A percentile compares a stretch with the other conserved stretches of the same genome.
phyloP scores from a whole-genome alignment of 2,329 filamentous ascomycete species.

The Magnaporthiopsis rhizophila region DNA sequence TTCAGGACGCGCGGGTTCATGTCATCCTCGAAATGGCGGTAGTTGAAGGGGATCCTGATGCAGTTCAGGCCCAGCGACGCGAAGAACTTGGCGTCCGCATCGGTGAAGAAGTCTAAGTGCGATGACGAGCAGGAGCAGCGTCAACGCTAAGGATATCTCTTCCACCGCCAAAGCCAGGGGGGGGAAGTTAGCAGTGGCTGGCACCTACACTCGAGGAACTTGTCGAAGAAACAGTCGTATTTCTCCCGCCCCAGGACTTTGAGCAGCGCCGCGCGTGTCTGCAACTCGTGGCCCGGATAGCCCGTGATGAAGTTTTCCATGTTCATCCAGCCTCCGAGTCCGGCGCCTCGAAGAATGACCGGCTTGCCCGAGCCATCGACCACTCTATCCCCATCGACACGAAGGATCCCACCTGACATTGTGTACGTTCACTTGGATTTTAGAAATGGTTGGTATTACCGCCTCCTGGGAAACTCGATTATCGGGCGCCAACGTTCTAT shows the following conservation, averaged over 20 bases:
- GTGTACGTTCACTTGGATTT: neutral
- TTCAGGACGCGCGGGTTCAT: slow-evolving; percentile 40
- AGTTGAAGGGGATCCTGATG: slow-evolving; percentile 53
- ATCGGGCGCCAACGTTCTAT: neutral
- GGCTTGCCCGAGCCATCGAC: slow-evolving; percentile 11
- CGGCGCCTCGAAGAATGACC: slow-evolving; percentile 29
- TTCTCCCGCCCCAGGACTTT: slow-evolving; percentile 47
- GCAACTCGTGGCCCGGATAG: slow-evolving; percentile 50
- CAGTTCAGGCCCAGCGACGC: slow-evolving; percentile 48
- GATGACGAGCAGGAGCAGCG: neutral
- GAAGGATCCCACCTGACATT: slow-evolving; percentile 8
- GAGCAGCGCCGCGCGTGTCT: slow-evolving; percentile 45
- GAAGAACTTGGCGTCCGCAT: slow-evolving; percentile 50
- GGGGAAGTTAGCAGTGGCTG: neutral
- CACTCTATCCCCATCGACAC: slow-evolving; percentile 6
- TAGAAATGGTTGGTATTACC: neutral
- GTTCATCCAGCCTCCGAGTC: slow-evolving; percentile 22
- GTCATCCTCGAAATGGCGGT: slow-evolving; percentile 47
- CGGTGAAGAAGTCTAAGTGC: slow-evolving; percentile 44
- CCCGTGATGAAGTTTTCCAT: slow-evolving; percentile 51
- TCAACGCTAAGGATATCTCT: neutral
- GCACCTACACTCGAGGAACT: slow-evolving; percentile 33
- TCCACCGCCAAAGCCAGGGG: neutral
- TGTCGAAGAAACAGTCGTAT: slow-evolving; percentile 50
- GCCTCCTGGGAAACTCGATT: neutral